Base-by-base conservation (phyloP, 192 early-diverging fungal species). In the Backusella sp. region DNA sequence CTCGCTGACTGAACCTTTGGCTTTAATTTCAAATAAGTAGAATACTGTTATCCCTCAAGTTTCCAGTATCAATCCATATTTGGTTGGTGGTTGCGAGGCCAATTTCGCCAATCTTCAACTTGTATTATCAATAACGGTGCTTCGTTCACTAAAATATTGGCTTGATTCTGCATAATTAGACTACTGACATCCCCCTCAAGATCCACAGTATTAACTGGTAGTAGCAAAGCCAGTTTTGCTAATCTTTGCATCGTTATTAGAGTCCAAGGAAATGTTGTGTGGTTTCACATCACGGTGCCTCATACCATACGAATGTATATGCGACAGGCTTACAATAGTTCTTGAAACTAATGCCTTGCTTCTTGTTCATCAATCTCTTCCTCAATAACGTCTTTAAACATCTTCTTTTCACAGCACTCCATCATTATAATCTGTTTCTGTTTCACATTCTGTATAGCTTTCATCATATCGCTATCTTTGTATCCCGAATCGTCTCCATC, bases 381-480 rank as follows among this genome's bases (percentile, higher is more conserved):
- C 35, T 93, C 90, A 72, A 98, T 93, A 26, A 95, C 75, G 74
- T 97, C 94, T 75, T 86, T 87, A 4, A 98, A 81, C 0, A 96
- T 97, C 74, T 95, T 95, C 70, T 95, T 90, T 79, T 98, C 97
- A 81, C 97, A 98, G 79, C 97, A 99, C 84, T 99, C 96, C 97
- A 69, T 82, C 80, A 17, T 77, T 74, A 6, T 72, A 53, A 2
- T 80, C 80, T 1, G 44, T 66, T 56, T 77, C 77, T 14, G 73
- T 73, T 42, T 84, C 82, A 11, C 77, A 73, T 15, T 80, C 81
- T 6, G 71, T 70, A 49, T 41, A 75, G 15, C 75, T 70, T 12
- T 86, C 85, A 28, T 79, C 83, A 12, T 32, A 32, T 74, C 74
- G 32, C 74, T 76, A 23, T 83, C 77, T 73, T 78, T 76, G 68